These are phyloP conservation scores for Ustilago loliicola DNA, from an alignment of 1,284 basidiomycete species.

Conservation along the genomic window DNA sequence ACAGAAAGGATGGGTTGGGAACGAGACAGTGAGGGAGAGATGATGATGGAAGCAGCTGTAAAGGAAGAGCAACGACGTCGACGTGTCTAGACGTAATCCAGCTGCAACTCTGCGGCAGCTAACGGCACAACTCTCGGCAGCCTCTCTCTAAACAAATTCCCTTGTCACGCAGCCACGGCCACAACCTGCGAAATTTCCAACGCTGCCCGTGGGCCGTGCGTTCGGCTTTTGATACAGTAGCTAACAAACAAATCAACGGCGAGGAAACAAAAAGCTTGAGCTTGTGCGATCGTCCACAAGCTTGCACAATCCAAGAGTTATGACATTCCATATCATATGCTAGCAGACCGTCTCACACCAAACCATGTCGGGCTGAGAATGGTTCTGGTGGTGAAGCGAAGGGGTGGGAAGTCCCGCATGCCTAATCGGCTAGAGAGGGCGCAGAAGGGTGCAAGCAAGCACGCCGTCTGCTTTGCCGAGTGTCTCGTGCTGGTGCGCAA, in stretches of 20 bases:
- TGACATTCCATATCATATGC: background rate
- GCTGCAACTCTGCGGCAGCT: background rate
- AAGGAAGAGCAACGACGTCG: constrained; percentile 2
- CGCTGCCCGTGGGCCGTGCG: background rate
- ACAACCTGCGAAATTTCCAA: too few relatives aligned
- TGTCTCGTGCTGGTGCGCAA: background rate
- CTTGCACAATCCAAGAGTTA: background rate
- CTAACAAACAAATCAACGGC: background rate
- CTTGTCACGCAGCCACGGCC: too few relatives aligned
- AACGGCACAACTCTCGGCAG: background rate
- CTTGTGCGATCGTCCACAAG: background rate
- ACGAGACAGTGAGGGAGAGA: constrained; percentile 1
- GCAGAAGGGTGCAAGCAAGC: background rate
- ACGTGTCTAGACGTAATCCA: constrained; percentile 17
- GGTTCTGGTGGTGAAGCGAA: too few relatives aligned
- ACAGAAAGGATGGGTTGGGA: too few relatives aligned
- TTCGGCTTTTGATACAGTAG: background rate
- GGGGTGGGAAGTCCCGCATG: too few relatives aligned
- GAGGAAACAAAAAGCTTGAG: background rate
- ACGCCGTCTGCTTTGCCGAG: background rate
- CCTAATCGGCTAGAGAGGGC: too few relatives aligned
- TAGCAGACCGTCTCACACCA: background rate
- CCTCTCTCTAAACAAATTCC: too few relatives aligned
- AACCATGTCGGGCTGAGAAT: background rate
- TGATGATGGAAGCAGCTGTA: background rate